Conservation (phyloP, 2,329 filamentous ascomycete species). For the Trematosphaeria pertusa region DNA sequence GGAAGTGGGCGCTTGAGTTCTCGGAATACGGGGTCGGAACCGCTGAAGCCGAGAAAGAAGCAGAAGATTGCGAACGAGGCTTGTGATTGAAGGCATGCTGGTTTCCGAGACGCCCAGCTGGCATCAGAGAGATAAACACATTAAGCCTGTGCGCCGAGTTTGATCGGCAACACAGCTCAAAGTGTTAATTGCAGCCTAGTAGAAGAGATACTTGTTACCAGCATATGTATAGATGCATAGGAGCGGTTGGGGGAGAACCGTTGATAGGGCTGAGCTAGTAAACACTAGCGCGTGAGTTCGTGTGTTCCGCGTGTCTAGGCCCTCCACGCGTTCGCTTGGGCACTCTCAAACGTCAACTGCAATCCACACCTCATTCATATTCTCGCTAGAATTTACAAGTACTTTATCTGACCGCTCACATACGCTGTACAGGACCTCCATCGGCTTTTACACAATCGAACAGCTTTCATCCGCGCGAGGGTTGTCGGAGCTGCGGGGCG, state of each 20-base stretch:
- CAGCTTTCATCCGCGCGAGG: too few species aligned
- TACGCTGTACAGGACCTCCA: background rate
- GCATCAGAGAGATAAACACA: too few species aligned
- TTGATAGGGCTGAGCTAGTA: background rate
- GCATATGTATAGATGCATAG: too few species aligned
- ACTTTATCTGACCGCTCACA: background rate
- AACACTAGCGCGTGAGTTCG: constrained; percentile 9
- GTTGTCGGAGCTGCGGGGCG: too few species aligned
- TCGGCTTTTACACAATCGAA: background rate
- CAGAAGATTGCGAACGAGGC: constrained; percentile 13
- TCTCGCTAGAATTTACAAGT: background rate
- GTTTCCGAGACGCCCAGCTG: too few species aligned
- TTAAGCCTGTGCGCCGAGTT: too few species aligned
- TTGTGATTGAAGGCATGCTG: background rate
- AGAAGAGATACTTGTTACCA: too few species aligned
- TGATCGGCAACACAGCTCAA: too few species aligned
- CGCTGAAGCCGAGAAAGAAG: constrained; percentile 18
- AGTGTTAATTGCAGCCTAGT: too few species aligned
- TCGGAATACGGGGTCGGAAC: constrained; percentile 2
- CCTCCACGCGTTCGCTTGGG: constrained; percentile 2
- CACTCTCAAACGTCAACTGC: background rate
- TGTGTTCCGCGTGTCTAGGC: constrained; percentile 3
- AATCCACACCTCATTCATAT: background rate
- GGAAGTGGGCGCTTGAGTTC: constrained; percentile 32
- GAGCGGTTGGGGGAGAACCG: too few species aligned